These are phyloP conservation scores for Bauhinia variegata DNA, from an alignment of 306 rosid species.

Conservation along the genomic window DNA sequence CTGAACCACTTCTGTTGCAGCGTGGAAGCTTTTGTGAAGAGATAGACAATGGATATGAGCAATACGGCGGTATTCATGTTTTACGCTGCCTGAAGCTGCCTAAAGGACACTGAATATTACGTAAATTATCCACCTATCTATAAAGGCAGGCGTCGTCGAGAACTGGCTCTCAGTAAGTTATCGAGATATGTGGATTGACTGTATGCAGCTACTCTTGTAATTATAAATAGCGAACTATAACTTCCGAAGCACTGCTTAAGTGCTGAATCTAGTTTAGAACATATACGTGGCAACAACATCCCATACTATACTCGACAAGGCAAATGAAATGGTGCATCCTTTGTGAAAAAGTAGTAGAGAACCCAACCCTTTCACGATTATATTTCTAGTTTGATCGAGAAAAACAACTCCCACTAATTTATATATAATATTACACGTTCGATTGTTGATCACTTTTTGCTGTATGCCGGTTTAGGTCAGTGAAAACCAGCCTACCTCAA, in stretches of 20 bases:
- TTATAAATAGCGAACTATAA: constrained; percentile 35
- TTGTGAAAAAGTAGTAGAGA: too few species aligned
- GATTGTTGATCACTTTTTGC: too few species aligned
- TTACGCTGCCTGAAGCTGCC: constrained; percentile 47
- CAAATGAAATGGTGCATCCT: too few species aligned
- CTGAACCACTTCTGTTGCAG: constrained; percentile 62
- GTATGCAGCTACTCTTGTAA: constrained; percentile 39
- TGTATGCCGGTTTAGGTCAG: too few species aligned
- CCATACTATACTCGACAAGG: too few species aligned
- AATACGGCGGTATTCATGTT: constrained; percentile 10
- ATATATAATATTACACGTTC: too few species aligned
- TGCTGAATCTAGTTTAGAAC: too few species aligned
- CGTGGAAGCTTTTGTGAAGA: constrained; percentile 71
- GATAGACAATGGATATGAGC: constrained; percentile 34
- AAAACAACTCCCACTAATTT: too few species aligned
- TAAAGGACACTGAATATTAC: constrained; percentile 27
- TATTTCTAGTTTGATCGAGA: too few species aligned
- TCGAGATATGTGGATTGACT: constrained; percentile 38
- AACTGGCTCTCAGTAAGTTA: constrained; percentile 38
- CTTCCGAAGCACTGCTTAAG: constrained; percentile 24
- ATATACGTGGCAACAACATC: too few species aligned
- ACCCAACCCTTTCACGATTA: too few species aligned
- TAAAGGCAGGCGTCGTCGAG: constrained; percentile 46
- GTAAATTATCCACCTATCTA: constrained; percentile 40
- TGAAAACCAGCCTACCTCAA: too few species aligned